A percentile compares a stretch with the other conserved stretches of the same genome.
Evolutionary conservation across 495 filamentous ascomycete genomes (phyloP).

Genomic region (Aspergillus indologenus): DNA sequence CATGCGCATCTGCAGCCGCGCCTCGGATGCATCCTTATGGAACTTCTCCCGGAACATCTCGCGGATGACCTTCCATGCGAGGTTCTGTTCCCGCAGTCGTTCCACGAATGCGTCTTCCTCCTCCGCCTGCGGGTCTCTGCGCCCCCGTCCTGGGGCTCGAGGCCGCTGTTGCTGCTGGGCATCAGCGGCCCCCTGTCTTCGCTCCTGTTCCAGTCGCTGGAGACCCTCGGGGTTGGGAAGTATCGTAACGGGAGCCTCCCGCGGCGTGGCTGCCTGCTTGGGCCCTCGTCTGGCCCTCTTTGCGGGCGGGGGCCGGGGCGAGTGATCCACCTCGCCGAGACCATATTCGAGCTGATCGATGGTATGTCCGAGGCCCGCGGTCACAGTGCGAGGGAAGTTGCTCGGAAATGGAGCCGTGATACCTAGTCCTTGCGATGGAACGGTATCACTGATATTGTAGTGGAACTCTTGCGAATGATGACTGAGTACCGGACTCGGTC

Average conservation of each 20-base stretch:
- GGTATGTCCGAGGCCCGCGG: conserved; percentile 25
- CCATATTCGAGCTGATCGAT: conserved; percentile 22
- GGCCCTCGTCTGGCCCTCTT: conserved; percentile 31
- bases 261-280: conserved; percentile 22
- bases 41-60: conserved; percentile 59
- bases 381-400: conserved; percentile 29
- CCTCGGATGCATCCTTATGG: conserved; percentile 63
- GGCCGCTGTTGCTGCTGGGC: conserved; percentile 30
- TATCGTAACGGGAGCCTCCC: conserved; percentile 35
- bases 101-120: conserved; percentile 66
- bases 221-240: conserved; percentile 41
- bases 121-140: conserved; percentile 51
- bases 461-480: conserved; percentile 41
- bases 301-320: conserved; percentile 24
- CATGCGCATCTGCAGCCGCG: conserved; percentile 71
- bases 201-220: conserved; percentile 36
- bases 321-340: conserved; percentile 25
- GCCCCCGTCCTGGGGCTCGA: conserved; percentile 41
- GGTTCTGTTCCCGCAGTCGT: conserved; percentile 62
- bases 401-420: conserved; percentile 38
- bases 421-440: conserved; percentile 36
- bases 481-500: conserved; percentile 38
- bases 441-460: conserved; percentile 30
- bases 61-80: conserved; percentile 69
- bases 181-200: conserved; percentile 26